Base-by-base conservation (phyloP, 2,329 filamentous ascomycete species). In the Sporothrix pseudoabietina region DNA sequence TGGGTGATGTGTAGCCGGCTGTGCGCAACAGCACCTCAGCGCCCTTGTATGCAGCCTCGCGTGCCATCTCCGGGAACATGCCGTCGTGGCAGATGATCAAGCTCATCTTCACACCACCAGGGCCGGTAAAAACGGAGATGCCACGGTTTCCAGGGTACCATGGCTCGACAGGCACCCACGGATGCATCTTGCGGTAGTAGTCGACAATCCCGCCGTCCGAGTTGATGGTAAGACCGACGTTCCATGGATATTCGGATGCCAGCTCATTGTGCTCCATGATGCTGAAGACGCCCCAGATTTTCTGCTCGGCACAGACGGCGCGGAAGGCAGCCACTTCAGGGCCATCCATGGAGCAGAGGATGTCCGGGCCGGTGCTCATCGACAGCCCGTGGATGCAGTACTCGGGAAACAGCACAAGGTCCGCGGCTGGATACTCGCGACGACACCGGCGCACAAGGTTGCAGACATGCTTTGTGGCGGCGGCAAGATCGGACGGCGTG, bases 61-160 rank as follows among this genome's bases (percentile, higher is more conserved):
- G 72, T 3, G 68, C 72, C 72, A 73, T 73, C 19, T 73, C 72
- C 12, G 72, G 72, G 22, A 73, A 73, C 72, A 73, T 73, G 68
- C 72, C 72, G 68, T 73, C 72, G 68, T 73, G 72, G 59, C 72
- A 73, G 68, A 71, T 71, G 72, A 71, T 70, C 44, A 73, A 57
- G 41, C 26, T 32, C 72, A 73, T 73, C 7, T n/a, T 30, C n/a
- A 73, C 68, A 35, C 72, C 72, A 5, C 68, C 72, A 2, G 72
- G 72, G 1, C 72, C 72, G 5, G 57, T 44, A 35, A 73, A 71
- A 19, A 73, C 68, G 30, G 55, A 65, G 1, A 73, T 57, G 35
- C 72, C 72, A 9, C 52, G 57, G 35, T 73, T 71, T 39, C 72
- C 68, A 12, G 72, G 72, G 26, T 73, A 73, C 72, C 72, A 73